Base-by-base conservation (phyloP, 73 alveolate genomes). In the Paramecium pentaurelia region DNA sequence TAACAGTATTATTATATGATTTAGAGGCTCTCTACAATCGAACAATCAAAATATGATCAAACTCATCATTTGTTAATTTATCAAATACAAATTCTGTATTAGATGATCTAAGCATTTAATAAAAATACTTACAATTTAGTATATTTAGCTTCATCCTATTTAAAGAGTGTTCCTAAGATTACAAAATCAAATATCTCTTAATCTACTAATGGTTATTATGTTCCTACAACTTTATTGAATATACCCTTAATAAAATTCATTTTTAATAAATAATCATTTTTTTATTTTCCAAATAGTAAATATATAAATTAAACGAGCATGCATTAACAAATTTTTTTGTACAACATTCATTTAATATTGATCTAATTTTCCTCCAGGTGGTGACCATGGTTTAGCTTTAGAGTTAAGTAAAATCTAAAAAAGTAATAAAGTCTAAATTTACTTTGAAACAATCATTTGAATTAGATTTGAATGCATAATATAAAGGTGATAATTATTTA, bases 41-140 rank as follows among this genome's bases (percentile, higher is more conserved):
- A 38, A 73, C 87, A 4, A 73, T 73, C n/a, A 73, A 34, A 16
- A 73, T 40, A 38, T 37, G 60, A 73, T 73, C 87, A 20, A 37
- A 73, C 11, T 40, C 37, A 16, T 73, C 87, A 73, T 73, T 73
- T 40, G 34, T 4, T 40, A 73, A 73, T 36, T 73, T 73, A 16
- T 73, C 87, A 73, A 73, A 73, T 73, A 73, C 68, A 73, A 73
- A 30, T 73, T 73, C 87, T 73, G 87, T 73, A 40, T 73, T 73
- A 9, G 58, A 37, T 20, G 87, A 73, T 73, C 87, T 73, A 36
- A 37, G 2, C 40, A 16, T 54, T 8, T 18, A 37, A 37, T 12
- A 34, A 32, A 28, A 6, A n/a, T 1, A 73, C 18, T 18, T 73
- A 73, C 87, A 73, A 36, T 37, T 64, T 64, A 3, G 84, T 32